Base-by-base conservation (phyloP, 2,329 filamentous ascomycete genomes). In the Pseudonectria buxi region DNA sequence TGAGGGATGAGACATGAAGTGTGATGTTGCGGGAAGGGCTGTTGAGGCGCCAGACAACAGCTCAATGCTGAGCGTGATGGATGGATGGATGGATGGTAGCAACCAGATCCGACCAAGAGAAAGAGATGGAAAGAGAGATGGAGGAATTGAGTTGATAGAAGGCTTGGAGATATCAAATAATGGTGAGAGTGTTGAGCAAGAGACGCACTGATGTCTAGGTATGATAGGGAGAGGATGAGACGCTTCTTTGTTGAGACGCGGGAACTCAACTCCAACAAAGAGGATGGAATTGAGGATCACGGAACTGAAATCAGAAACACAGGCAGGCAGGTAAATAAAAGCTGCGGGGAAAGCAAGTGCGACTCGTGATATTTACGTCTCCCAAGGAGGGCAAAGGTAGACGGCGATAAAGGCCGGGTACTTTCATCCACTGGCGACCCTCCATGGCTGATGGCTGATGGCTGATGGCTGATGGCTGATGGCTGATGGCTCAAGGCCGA, bases 351-450 rank as follows among this genome's bases (percentile, higher is more conserved):
- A 22, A 16, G 36, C 29, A 32, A 36, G 34, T 14, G 45, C 46
- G 43, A 22, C 38, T 36, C 36, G 43, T 47, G 50, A 49, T 53
- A 45, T 46, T 47, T 44, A 50, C 39, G 38, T 40, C 47, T 32
- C 14, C n/a, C 32, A 10, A 33, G 25, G 13, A 16, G 24, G 18
- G 18, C 18, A 22, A 24, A 13, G 10, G 26, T 28, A 37, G 30
- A 37, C 14, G 35, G 38, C 36, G 40, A 43, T 31, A 35, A 35
- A 27, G 33, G 39, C 28, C 27, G 32, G 36, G 26, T 14, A 30
- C 34, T 54, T 43, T 43, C 46, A 43, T 45, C 54, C 54, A 56
- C 44, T 56, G 53, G 47, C 45, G 43, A 56, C 54, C 54, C 54
- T 56, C 54, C 54, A 56, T 5, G 9, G 18, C 5, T 25, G 18